Evolutionary conservation across 192 early-diverging fungal species (phyloP), one percentile per base, ranked within the genome.

Genomic region (Coemansia asiatica): DNA sequence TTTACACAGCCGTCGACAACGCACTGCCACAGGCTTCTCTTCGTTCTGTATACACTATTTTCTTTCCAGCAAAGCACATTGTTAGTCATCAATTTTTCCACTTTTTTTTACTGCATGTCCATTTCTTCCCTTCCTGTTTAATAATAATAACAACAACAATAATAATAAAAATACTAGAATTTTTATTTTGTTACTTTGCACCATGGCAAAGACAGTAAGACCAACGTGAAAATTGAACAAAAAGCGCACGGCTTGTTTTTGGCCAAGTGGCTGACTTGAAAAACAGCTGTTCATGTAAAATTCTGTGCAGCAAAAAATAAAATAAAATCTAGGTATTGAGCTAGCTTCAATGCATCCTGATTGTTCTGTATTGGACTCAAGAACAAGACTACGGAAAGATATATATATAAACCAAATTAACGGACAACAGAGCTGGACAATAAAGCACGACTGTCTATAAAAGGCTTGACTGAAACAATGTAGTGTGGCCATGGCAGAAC

Each of bases 11-110:
- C 50, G 4, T 6, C 40, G 40, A 44, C 13, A 13, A 13, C 40
- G 40, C 40, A 44, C 50, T 53, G 50, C 25, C 50, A 22, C 50
- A 22, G 50, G 22, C 22, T 13, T 16, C 25, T 27, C 50, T 26
- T 22, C 21, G 22, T 53, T 36, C 28, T 57, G 31, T 57, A 57
- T 57, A 54, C 51, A 54, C 51, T 10, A 26, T 27, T 13, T 16
- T 44, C 26, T 54, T 28, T 23, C 25, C 9, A 54, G 51, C 51
- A 54, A 23, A 35, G 19, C 56, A 57, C 31, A 27, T 57, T 57
- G 56, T 57, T 57, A 57, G 56, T 57, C 56, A 36, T 21, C 36
- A 33, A 57, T 23, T 22, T 53, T 53, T 53, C 16, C 23, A 23
- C 4, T 53, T 53, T 23, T 23, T 53, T 26, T 26, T 53, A 6